These are phyloP conservation scores for Magnaporthiopsis incrustans DNA, from an alignment of 2,329 filamentous ascomycete species.

Conservation along the genomic window DNA sequence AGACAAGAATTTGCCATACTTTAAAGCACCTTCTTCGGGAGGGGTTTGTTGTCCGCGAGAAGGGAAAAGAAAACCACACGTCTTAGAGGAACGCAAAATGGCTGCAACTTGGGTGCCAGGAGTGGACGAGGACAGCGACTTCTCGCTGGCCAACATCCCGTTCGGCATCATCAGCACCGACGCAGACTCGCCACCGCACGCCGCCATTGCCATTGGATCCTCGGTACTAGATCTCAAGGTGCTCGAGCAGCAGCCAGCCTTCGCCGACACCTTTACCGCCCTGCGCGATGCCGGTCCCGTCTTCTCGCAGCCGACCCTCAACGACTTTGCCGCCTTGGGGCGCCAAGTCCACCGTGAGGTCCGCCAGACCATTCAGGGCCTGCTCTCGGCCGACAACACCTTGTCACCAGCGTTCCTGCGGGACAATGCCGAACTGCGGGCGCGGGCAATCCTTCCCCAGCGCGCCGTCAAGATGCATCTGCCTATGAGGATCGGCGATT, in stretches of 20 bases:
- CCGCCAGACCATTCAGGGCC: slow-evolving; percentile 57
- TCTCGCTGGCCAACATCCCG: slow-evolving; percentile 68
- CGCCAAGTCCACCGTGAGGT: slow-evolving; percentile 60
- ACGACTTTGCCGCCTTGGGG: slow-evolving; percentile 63
- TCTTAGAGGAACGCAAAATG: slow-evolving; percentile 6
- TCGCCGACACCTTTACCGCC: slow-evolving; percentile 29
- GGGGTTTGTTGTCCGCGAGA: too few relatives aligned
- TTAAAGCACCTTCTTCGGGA: too few relatives aligned
- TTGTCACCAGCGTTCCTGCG: slow-evolving; percentile 53
- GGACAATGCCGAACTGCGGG: slow-evolving; percentile 49
- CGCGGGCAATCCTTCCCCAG: slow-evolving; percentile 50
- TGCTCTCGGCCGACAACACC: slow-evolving; percentile 51
- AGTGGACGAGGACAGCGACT: slow-evolving; percentile 45
- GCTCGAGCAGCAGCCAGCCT: slow-evolving; percentile 52
- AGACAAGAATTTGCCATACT: too few relatives aligned
- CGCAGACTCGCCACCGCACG: slow-evolving; percentile 31
- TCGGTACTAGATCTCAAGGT: slow-evolving; percentile 57
- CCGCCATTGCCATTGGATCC: slow-evolving; percentile 61
- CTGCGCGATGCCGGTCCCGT: slow-evolving; percentile 12
- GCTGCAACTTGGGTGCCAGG: slow-evolving; percentile 19
- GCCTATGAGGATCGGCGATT: slow-evolving; percentile 73
- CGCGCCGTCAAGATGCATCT: slow-evolving; percentile 56
- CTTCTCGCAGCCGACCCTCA: slow-evolving; percentile 20
- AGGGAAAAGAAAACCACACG: neutral
- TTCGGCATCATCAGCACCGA: slow-evolving; percentile 64